phyloP scores from a whole-genome alignment of 192 early-diverging fungal genomes.

The Entomortierella parvispora region DNA sequence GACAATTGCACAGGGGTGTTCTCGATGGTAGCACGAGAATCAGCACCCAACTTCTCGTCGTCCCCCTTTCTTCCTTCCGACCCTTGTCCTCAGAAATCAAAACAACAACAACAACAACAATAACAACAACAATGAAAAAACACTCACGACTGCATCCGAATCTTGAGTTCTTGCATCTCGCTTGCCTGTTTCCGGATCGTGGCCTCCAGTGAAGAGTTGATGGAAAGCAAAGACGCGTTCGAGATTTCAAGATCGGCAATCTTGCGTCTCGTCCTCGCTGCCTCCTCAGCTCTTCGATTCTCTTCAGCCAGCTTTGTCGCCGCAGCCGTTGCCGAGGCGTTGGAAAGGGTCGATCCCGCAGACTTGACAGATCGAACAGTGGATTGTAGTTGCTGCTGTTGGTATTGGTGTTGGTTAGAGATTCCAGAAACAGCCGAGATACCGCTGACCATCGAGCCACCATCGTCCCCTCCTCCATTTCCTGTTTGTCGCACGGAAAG shows the following conservation, averaged over 20 bases:
- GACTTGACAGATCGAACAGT: constrained; percentile 15
- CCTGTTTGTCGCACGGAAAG: not conserved
- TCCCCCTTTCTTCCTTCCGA: no score
- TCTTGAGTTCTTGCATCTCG: constrained; percentile 59
- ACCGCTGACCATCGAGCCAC: not conserved
- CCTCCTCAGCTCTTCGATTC: constrained; percentile 31
- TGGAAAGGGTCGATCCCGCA: not conserved
- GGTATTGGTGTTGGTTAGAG: no score
- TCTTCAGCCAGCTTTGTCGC: constrained; percentile 24
- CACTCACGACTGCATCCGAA: constrained; percentile 45
- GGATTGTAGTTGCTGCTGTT: constrained; percentile 6
- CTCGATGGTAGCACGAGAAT: no score
- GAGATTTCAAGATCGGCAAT: constrained; percentile 68
- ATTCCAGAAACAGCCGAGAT: no score
- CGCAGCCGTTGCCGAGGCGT: not conserved
- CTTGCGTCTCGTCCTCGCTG: constrained; percentile 50
- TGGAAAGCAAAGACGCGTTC: constrained; percentile 57
- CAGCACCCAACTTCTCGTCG: no score
- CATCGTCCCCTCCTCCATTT: not conserved
- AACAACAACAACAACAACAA: no score
- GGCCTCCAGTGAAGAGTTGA: constrained; percentile 63
- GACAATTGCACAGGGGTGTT: not conserved
- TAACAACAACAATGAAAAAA: not conserved
- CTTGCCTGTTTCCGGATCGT: constrained; percentile 58
- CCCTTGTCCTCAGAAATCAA: no score